Conservation (phyloP, 495 filamentous ascomycete species). For the Lasiosphaeriaceae sp. region DNA sequence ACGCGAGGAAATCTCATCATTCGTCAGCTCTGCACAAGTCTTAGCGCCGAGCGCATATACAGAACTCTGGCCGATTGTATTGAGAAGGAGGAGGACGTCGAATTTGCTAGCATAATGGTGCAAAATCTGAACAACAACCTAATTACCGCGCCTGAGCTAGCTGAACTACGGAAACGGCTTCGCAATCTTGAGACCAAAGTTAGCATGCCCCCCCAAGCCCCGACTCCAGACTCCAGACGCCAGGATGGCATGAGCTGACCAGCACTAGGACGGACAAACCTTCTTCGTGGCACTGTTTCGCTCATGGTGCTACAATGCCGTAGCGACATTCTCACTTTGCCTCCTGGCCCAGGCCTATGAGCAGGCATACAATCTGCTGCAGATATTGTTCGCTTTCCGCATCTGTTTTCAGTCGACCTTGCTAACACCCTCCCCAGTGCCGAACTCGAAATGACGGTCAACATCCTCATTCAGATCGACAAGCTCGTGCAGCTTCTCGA, state of each 20-base stretch:
- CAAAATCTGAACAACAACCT: slow-evolving; percentile 99
- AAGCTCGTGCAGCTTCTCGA: slow-evolving; percentile 97
- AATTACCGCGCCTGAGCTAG: slow-evolving; percentile 92
- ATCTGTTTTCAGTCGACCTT: background rate
- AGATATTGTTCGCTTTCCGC: slow-evolving; percentile 74
- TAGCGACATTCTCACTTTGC: slow-evolving; percentile 94
- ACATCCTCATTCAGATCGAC: slow-evolving; percentile 98
- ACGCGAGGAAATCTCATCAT: slow-evolving; percentile 95
- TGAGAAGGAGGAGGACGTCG: slow-evolving; percentile 96
- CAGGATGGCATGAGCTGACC: slow-evolving; percentile 20
- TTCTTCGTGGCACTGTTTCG: slow-evolving; percentile 94
- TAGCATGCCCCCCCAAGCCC: background rate
- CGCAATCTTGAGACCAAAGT: slow-evolving; percentile 82
- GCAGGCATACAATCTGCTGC: slow-evolving; percentile 92
- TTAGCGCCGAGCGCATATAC: slow-evolving; percentile 94
- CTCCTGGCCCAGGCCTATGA: slow-evolving; percentile 97
- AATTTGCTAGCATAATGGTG: slow-evolving; percentile 99
- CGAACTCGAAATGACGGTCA: slow-evolving; percentile 98
- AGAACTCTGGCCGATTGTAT: slow-evolving; percentile 94
- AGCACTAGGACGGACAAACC: slow-evolving; percentile 74
- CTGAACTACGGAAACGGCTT: slow-evolving; percentile 83
- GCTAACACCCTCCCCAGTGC: slow-evolving; percentile 53
- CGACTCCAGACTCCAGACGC: background rate
- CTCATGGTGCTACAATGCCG: slow-evolving; percentile 98
- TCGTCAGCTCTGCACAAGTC: slow-evolving; percentile 84